Evolutionary conservation across 2,329 filamentous ascomycete genomes (phyloP).

Genomic region (Arthrobotrys megalospora): DNA sequence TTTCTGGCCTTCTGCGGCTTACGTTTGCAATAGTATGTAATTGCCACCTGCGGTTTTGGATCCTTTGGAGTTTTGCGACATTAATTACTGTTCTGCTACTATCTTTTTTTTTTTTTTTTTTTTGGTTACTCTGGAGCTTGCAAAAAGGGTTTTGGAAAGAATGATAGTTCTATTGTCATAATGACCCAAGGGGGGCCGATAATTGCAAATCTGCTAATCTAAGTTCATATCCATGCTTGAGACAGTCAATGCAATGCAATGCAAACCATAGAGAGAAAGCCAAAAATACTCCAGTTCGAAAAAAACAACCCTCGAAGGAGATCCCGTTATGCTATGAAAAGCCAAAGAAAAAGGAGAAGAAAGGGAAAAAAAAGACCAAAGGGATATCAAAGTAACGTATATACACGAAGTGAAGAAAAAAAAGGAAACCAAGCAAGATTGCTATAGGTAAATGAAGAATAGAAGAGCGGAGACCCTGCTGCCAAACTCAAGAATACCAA

Average conservation of each 20-base stretch:
- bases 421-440: neutral
- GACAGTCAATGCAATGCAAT: neutral
- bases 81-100: neutral
- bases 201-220: neutral
- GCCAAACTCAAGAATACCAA: conserved; percentile 5
- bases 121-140: neutral
- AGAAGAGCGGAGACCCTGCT: conserved; percentile 9
- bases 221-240: conserved; percentile 2
- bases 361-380: conserved; percentile 18
- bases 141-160: neutral
- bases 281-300: neutral
- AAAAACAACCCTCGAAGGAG: neutral
- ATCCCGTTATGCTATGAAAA: neutral
- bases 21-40: neutral
- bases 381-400: conserved; percentile 26
- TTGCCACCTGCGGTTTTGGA: conserved; percentile 20
- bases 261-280: neutral
- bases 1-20: neutral
- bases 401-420: conserved; percentile 18
- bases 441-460: conserved; percentile 13
- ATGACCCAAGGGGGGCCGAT: neutral
- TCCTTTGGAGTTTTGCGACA: neutral
- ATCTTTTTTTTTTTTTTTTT: neutral
- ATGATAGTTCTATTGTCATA: neutral
- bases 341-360: conserved; percentile 13